Percentiles rank a stretch among this genome's conserved stretches.
Evolutionary conservation across 345 rosid species (phyloP).

Genomic region (Lepidium sativum): DNA sequence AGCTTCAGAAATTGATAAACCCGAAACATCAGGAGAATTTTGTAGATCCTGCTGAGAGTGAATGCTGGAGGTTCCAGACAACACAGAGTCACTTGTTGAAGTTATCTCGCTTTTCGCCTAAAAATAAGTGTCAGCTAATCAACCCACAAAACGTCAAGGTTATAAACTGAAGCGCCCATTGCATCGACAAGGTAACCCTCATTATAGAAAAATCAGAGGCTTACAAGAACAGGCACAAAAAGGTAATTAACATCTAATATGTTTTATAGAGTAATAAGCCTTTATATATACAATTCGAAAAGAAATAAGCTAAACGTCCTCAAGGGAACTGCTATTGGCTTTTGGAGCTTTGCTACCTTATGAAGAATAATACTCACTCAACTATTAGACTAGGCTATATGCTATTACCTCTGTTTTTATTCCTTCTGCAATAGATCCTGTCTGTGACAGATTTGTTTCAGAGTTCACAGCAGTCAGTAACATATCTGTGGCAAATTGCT

Average conservation of each 20-base stretch:
- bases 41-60: slow-evolving; percentile 36
- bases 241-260: not conserved
- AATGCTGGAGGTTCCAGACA: slow-evolving; percentile 41
- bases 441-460: slow-evolving; percentile 33
- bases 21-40: slow-evolving; percentile 36
- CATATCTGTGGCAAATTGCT: slow-evolving; percentile 79
- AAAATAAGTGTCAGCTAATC: slow-evolving; percentile 19
- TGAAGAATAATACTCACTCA: not conserved
- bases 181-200: not conserved
- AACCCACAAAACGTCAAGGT: slow-evolving; percentile 4
- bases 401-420: slow-evolving; percentile 52
- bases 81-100: slow-evolving; percentile 46
- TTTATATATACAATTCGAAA: not conserved
- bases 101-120: slow-evolving; percentile 53
- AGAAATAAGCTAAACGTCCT: not conserved
- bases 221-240: slow-evolving; percentile 2
- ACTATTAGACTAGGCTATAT: slow-evolving; percentile 6
- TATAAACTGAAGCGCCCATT: not conserved
- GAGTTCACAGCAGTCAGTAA: slow-evolving; percentile 56
- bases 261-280: not conserved
- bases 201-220: not conserved
- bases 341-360: slow-evolving; percentile 2
- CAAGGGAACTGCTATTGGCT: not conserved
- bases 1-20: slow-evolving; percentile 61
- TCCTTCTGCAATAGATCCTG: slow-evolving; percentile 39